phyloP scores from a whole-genome alignment of 257 asterid species.

The Lycium barbarum region DNA sequence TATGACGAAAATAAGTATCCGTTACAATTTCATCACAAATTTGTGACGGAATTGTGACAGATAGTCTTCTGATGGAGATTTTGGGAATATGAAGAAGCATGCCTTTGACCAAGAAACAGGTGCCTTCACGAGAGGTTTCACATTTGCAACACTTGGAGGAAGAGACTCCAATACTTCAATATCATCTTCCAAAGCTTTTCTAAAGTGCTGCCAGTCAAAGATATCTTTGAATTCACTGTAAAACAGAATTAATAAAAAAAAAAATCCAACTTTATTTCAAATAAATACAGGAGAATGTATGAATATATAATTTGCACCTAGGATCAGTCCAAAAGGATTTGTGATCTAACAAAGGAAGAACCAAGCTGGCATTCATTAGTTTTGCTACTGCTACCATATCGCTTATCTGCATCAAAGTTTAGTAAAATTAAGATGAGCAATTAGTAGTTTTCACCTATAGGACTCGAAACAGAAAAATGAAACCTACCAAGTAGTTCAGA shows the following conservation, averaged over 20 bases:
- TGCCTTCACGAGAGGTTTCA: constrained; percentile 38
- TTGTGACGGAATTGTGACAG: too few relatives aligned
- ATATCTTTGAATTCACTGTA: constrained; percentile 55
- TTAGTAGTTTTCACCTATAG: neutral
- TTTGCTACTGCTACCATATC: constrained; percentile 57
- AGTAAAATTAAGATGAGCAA: neutral
- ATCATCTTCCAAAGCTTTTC: constrained; percentile 44
- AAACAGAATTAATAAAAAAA: constrained; percentile 25
- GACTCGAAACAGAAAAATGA: neutral
- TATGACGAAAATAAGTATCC: too few relatives aligned
- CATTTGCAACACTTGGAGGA: constrained; percentile 34
- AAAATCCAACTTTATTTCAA: neutral
- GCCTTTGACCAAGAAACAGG: constrained; percentile 59
- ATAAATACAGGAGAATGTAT: neutral
- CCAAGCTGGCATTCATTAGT: constrained; percentile 47
- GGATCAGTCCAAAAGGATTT: constrained; percentile 52
- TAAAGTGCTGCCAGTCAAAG: constrained; percentile 51
- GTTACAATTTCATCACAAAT: too few relatives aligned
- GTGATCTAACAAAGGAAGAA: constrained; percentile 56
- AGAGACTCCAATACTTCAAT: constrained; percentile 46
- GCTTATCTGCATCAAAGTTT: constrained; percentile 41
- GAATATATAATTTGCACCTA: constrained; percentile 38
- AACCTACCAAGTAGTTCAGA: neutral
- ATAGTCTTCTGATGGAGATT: neutral
- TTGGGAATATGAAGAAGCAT: constrained; percentile 13